Conservation (phyloP, 2,329 filamentous ascomycete genomes). For the Epichloe typhina region DNA sequence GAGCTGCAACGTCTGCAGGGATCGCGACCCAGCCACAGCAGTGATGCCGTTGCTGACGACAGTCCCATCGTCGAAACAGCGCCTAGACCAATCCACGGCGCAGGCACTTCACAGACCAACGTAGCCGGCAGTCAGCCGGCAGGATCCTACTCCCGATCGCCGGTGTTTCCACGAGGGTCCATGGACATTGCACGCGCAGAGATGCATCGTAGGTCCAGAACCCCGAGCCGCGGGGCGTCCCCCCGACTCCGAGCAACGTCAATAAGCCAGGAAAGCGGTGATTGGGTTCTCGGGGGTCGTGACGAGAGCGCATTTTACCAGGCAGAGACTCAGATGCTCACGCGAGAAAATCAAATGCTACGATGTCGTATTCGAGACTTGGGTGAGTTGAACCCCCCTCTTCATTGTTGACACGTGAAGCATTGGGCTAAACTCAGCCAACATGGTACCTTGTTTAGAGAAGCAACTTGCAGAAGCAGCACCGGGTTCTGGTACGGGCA, state of each 20-base stretch:
- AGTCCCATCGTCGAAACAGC: conserved; percentile 28
- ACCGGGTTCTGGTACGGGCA: conserved; percentile 17
- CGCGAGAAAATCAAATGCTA: conserved; percentile 73
- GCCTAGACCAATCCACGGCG: conserved; percentile 29
- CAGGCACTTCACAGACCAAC: conserved; percentile 22
- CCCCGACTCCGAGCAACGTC: conserved; percentile 44
- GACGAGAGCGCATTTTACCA: conserved; percentile 73
- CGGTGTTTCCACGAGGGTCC: conserved; percentile 38
- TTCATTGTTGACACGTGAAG: background rate
- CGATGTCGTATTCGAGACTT: conserved; percentile 60
- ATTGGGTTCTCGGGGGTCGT: conserved; percentile 50
- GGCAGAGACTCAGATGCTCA: conserved; percentile 66
- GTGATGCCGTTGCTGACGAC: conserved; percentile 35
- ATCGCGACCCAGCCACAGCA: conserved; percentile 22
- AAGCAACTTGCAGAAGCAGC: conserved; percentile 35
- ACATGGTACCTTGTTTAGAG: conserved; percentile 22
- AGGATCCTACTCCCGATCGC: conserved; percentile 37
- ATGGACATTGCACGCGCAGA: conserved; percentile 45
- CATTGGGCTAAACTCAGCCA: background rate
- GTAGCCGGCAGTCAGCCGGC: conserved; percentile 13
- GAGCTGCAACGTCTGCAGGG: conserved; percentile 51
- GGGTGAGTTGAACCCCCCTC: conserved; percentile 34
- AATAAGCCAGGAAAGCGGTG: conserved; percentile 44
- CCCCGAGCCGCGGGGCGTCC: conserved; percentile 43
- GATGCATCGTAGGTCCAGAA: conserved; percentile 43